Evolutionary conservation across 768 basidiomycete species (phyloP).

Genomic region (Hericium rajendrae): DNA sequence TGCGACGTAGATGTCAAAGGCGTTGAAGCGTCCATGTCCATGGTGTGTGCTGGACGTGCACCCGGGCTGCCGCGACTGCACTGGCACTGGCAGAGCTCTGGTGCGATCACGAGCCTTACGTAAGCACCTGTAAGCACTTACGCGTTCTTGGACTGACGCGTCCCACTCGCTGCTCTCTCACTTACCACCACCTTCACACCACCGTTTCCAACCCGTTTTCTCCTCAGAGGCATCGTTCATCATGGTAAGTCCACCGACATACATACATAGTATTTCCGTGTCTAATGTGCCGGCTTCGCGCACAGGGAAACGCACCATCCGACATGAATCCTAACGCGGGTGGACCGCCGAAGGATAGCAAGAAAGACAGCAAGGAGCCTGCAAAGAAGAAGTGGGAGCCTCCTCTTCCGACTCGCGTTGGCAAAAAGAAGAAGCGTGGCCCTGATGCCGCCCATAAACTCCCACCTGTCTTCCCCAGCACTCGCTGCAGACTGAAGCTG

Average conservation of each 20-base stretch:
- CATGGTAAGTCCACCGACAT: no score
- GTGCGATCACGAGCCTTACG: conserved; percentile 14
- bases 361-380: conserved; percentile 34
- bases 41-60: background rate
- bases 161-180: conserved; percentile 4
- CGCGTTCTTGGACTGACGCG: conserved; percentile 19
- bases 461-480: conserved; percentile 87
- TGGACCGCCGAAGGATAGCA: conserved; percentile 15
- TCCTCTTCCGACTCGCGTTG: conserved; percentile 91
- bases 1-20: conserved; percentile 57
- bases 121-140: conserved; percentile 13
- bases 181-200: background rate
- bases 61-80: background rate
- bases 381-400: conserved; percentile 97
- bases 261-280: no score
- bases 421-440: conserved; percentile 93
- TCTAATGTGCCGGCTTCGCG: conserved; percentile 10
- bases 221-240: no score
- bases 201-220: background rate
- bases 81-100: conserved; percentile 7
- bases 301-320: conserved; percentile 70
- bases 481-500: conserved; percentile 88
- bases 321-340: conserved; percentile 33
- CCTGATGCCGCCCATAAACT: conserved; percentile 86
- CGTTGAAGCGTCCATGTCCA: conserved; percentile 23